phyloP scores from a whole-genome alignment of 495 filamentous ascomycete genomes.

The Lepraria neglecta region DNA sequence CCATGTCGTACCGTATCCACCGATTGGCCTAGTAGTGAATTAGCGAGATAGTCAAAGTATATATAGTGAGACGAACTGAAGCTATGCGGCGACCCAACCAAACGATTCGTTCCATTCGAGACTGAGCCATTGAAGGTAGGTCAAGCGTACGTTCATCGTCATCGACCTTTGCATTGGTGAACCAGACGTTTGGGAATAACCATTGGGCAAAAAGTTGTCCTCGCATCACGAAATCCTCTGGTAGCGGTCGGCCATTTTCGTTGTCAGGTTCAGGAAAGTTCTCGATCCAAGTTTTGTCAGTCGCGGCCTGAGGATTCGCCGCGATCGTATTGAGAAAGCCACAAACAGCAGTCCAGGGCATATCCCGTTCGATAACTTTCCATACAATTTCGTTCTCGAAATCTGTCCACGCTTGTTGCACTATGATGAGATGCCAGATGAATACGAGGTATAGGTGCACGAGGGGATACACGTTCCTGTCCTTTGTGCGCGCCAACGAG shows the following conservation, averaged over 20 bases:
- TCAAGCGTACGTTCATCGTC: slow-evolving; percentile 9
- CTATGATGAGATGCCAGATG: slow-evolving; percentile 49
- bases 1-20: slow-evolving; percentile 7
- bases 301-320: slow-evolving; percentile 36
- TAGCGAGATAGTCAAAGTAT: too few species aligned
- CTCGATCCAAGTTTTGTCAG: too few species aligned
- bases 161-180: background rate
- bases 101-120: background rate
- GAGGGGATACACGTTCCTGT: slow-evolving; percentile 59
- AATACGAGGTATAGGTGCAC: slow-evolving; percentile 67
- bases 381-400: too few species aligned
- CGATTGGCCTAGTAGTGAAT: background rate
- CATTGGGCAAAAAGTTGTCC: slow-evolving; percentile 56
- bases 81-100: slow-evolving; percentile 6
- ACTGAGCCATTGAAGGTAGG: background rate
- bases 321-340: slow-evolving; percentile 58
- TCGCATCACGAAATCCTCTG: slow-evolving; percentile 77
- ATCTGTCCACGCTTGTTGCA: slow-evolving; percentile 15
- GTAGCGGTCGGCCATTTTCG: slow-evolving; percentile 53
- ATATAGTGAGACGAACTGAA: background rate
- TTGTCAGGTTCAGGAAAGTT: slow-evolving; percentile 50
- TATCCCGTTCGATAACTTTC: slow-evolving; percentile 4
- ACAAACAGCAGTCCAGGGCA: slow-evolving; percentile 65
- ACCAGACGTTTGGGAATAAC: slow-evolving; percentile 26
- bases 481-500: slow-evolving; percentile 52